Percentiles rank a stretch among this genome's conserved stretches.
phyloP scores from a whole-genome alignment of 1,139 yeast genomes.

The Zygosaccharomyces sapae region DNA sequence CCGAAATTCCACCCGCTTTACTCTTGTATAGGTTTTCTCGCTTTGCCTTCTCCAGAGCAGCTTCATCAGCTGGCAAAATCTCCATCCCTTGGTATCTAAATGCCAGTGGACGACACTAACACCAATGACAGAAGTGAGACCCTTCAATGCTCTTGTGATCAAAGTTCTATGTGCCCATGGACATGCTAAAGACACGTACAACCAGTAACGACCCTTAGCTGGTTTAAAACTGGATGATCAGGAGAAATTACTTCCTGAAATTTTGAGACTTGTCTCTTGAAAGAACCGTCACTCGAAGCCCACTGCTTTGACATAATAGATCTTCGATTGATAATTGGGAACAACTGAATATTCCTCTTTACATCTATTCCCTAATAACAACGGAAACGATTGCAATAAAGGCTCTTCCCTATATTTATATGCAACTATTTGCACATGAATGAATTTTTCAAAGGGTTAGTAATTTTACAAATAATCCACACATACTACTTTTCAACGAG shows the following conservation, averaged over 20 bases:
- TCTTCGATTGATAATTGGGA: neutral
- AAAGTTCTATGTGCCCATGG: slow-evolving; percentile 94
- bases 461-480: neutral
- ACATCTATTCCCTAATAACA: neutral
- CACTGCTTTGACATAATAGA: slow-evolving; percentile 30
- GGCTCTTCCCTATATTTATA: neutral
- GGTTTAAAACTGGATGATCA: slow-evolving; percentile 59
- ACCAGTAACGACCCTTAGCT: slow-evolving; percentile 77
- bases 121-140: slow-evolving; percentile 54
- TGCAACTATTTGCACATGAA: neutral
- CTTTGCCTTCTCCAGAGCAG: slow-evolving; percentile 47
- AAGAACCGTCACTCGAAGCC: slow-evolving; percentile 33
- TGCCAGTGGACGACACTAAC: slow-evolving; percentile 86
- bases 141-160: slow-evolving; percentile 73
- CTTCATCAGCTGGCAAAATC: slow-evolving; percentile 50
- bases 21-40: slow-evolving; percentile 15
- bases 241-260: slow-evolving; percentile 60
- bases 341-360: neutral
- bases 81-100: slow-evolving; percentile 84
- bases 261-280: slow-evolving; percentile 35
- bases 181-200: slow-evolving; percentile 83
- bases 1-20: slow-evolving; percentile 26
- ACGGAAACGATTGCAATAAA: no score
- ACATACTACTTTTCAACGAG: neutral
- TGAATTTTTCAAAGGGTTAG: neutral